These are phyloP conservation scores for Inga oerstediana DNA, from an alignment of 306 rosid genomes.

Conservation along the genomic window DNA sequence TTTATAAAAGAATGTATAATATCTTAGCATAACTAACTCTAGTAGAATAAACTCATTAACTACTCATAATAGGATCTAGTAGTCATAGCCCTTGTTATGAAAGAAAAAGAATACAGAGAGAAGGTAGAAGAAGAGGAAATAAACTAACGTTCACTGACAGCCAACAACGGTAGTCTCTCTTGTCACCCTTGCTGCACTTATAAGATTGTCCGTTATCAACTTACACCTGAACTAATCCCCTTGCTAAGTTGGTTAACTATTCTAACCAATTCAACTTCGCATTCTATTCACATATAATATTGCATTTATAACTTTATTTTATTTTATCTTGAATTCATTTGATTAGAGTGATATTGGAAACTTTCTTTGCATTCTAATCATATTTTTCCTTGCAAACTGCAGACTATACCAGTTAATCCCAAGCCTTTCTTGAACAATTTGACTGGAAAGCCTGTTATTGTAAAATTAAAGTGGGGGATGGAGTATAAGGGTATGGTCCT, in stretches of 20 bases:
- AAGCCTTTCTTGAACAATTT: conserved; percentile 64
- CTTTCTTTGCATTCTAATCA: conserved; percentile 2
- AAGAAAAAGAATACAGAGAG: background rate
- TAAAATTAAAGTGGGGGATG: conserved; percentile 62
- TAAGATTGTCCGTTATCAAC: background rate
- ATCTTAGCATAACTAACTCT: background rate
- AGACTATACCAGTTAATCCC: conserved; percentile 63
- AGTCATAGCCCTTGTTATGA: background rate
- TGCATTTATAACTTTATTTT: background rate
- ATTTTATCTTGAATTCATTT: background rate
- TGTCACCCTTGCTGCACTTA: background rate
- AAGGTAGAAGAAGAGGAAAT: background rate
- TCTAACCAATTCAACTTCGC: background rate
- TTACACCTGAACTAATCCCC: background rate
- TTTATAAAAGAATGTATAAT: background rate
- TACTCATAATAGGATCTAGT: background rate
- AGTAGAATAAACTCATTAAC: background rate
- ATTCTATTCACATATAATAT: background rate
- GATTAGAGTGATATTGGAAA: background rate
- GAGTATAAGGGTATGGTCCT: conserved; percentile 51
- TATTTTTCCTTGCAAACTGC: conserved; percentile 5
- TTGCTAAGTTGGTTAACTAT: background rate
- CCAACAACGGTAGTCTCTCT: background rate
- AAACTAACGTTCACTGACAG: background rate
- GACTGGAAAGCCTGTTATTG: conserved; percentile 63